Evolutionary conservation across 306 rosid genomes (phyloP).

Genomic region (Biancaea sappan): DNA sequence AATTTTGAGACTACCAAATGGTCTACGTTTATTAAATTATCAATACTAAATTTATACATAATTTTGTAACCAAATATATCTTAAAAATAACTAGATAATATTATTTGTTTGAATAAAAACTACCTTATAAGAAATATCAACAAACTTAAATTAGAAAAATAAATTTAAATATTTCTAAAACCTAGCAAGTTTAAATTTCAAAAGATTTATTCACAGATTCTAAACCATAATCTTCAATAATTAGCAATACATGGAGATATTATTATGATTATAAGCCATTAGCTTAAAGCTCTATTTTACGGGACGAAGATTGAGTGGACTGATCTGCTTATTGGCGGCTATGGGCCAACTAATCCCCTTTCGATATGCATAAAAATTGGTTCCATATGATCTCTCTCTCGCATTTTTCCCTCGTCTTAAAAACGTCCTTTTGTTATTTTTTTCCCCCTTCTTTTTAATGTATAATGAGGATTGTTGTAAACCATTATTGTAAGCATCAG

Average conservation of each 20-base stretch:
- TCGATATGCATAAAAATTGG: background rate
- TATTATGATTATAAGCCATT: slow-evolving; percentile 8
- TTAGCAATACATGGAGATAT: slow-evolving; percentile 10
- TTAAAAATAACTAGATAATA: too few species aligned
- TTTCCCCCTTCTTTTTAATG: background rate
- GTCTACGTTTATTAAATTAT: too few species aligned
- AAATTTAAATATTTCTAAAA: too few species aligned
- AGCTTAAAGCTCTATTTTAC: slow-evolving; percentile 14
- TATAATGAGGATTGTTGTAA: background rate
- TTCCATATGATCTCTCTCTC: slow-evolving; percentile 7
- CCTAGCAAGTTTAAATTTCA: too few species aligned
- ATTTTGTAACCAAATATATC: too few species aligned
- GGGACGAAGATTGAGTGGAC: background rate
- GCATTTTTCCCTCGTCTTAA: background rate
- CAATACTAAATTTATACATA: too few species aligned
- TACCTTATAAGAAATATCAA: too few species aligned
- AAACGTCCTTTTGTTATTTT: background rate
- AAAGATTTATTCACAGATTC: too few species aligned
- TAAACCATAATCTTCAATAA: too few species aligned
- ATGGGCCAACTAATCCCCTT: background rate
- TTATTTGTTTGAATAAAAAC: too few species aligned
- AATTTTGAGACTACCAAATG: too few species aligned
- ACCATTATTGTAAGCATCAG: background rate
- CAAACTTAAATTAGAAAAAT: too few species aligned
- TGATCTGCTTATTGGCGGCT: background rate